Conservation (phyloP, 2,329 filamentous ascomycete genomes). For the Fusarium staphyleae region DNA sequence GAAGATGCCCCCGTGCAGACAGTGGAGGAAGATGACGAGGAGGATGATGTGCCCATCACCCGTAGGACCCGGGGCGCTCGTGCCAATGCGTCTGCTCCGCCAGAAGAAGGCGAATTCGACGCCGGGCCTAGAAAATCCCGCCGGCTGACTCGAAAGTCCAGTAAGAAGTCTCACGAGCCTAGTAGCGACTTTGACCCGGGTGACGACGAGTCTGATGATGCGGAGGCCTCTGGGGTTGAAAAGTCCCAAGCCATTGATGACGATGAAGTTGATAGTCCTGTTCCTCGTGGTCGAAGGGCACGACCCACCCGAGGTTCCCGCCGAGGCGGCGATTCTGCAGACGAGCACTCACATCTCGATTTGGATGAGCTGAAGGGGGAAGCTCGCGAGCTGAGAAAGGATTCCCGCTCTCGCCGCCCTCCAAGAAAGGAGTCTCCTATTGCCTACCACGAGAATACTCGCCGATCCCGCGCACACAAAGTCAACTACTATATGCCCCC, state of each 20-base stretch:
- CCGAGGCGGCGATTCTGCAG: conserved; percentile 60
- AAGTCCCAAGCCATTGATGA: conserved; percentile 49
- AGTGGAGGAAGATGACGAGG: conserved; percentile 52
- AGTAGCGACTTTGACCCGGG: conserved; percentile 69
- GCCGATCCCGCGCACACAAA: conserved; percentile 61
- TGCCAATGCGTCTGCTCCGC: conserved; percentile 40
- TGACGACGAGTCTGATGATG: conserved; percentile 63
- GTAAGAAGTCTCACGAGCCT: conserved; percentile 59
- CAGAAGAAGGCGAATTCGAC: conserved; percentile 44
- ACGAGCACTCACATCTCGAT: conserved; percentile 66
- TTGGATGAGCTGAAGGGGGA: conserved; percentile 71
- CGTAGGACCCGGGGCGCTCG: conserved; percentile 54
- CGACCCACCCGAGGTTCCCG: conserved; percentile 57
- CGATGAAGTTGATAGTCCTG: conserved; percentile 57
- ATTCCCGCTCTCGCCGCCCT: conserved; percentile 60
- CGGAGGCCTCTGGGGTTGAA: conserved; percentile 54
- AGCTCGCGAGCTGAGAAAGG: conserved; percentile 65
- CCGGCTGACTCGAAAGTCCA: conserved; percentile 57
- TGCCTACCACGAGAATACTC: conserved; percentile 63
- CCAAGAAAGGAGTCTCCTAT: conserved; percentile 61
- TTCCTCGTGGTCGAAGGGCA: conserved; percentile 56
- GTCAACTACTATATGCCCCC: conserved; percentile 89
- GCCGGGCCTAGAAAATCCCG: conserved; percentile 48
- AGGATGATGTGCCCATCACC: conserved; percentile 58
- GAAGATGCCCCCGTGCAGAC: conserved; percentile 43